Base-by-base conservation (phyloP, 1,284 basidiomycete genomes). In the Pascua sp. region DNA sequence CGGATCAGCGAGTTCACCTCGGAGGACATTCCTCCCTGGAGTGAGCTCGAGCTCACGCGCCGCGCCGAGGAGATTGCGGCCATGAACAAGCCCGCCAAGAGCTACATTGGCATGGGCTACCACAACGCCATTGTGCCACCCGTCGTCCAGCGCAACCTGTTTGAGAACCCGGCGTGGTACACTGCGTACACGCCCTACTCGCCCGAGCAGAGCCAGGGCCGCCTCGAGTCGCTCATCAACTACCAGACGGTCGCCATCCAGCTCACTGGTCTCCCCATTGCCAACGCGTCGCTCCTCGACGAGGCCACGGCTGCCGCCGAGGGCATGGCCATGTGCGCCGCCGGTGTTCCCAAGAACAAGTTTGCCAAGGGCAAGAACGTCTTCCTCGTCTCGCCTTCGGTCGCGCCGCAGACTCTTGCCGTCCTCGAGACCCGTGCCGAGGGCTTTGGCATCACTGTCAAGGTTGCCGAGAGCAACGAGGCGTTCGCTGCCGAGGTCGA, bases 101-200 rank as follows among this genome's bases (percentile, higher is more conserved):
- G 87, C 70, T 95, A 92, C 75, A 98, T 98, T 72, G 95, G 95
- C 45, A 92, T 97, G 92, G 95, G 95, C 12, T 98, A 98, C 78
- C 90, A 95, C 73, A 89, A 88, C 70, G 91, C 93, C 16, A 90
- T 95, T 39, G 90, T 95, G 5, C 93, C 93, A 8, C 88, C 90
- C 12, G 91, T 96, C 51, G 90, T 97, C 75, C 81, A 94, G 67
- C 88, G 93, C 64, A 97, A 95, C 73, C 90, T 95, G 62, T 87
- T 92, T 80, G 94, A 98, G 78, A 98, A 96, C 75, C 95, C 94
- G 24, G 90, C 88, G 11, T 98, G 95, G 95, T 98, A 98, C 78
- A 98, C 94, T 4, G 91, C 90, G 50, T 98, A 98, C 77, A 97
- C 93, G 2, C 94, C 95, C 1, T 83, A 80, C 65, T 76, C 73